Conservation (phyloP, 1,284 basidiomycete genomes). For the Termitomyces sp. region DNA sequence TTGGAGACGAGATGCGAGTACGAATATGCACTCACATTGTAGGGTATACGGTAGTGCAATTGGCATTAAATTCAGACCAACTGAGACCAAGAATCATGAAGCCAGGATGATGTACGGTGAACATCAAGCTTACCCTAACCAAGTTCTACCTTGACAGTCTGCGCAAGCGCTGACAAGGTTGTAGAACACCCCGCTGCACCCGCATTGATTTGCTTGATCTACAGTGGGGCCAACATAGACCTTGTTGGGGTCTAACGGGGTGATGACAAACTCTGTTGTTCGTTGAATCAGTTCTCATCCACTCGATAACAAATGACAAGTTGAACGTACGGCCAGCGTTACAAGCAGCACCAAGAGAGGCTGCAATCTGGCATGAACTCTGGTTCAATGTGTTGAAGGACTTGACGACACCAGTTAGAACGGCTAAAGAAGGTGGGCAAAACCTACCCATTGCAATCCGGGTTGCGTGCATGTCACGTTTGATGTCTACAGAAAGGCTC, state of each 20-base stretch:
- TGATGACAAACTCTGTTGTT: conserved; percentile 27
- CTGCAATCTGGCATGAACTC: conserved; percentile 17
- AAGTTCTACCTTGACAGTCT: conserved; percentile 29
- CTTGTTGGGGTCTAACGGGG: conserved; percentile 21
- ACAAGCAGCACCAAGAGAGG: conserved; percentile 32
- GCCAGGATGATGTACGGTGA: neutral
- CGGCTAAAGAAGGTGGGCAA: neutral
- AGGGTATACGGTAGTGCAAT: conserved; percentile 29
- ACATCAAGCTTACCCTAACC: conserved; percentile 12
- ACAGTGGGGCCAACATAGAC: conserved; percentile 30
- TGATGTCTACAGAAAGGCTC: conserved; percentile 1
- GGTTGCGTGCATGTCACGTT: conserved; percentile 8
- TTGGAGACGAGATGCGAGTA: neutral
- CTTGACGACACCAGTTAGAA: conserved; percentile 6
- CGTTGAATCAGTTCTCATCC: neutral
- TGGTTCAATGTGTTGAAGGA: conserved; percentile 14
- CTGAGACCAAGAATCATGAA: conserved; percentile 17
- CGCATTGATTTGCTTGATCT: conserved; percentile 25
- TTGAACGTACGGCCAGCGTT: conserved; percentile 26
- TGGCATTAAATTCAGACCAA: conserved; percentile 29
- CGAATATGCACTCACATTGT: conserved; percentile 17
- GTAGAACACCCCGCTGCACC: conserved; percentile 37
- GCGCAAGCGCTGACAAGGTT: conserved; percentile 34
- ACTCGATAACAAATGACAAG: neutral
- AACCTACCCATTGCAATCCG: conserved; percentile 13